A percentile compares a stretch with the other conserved stretches of the same genome.
Evolutionary conservation across 2,329 filamentous ascomycete genomes (phyloP).

Genomic region (Sclerotinia trifoliorum): DNA sequence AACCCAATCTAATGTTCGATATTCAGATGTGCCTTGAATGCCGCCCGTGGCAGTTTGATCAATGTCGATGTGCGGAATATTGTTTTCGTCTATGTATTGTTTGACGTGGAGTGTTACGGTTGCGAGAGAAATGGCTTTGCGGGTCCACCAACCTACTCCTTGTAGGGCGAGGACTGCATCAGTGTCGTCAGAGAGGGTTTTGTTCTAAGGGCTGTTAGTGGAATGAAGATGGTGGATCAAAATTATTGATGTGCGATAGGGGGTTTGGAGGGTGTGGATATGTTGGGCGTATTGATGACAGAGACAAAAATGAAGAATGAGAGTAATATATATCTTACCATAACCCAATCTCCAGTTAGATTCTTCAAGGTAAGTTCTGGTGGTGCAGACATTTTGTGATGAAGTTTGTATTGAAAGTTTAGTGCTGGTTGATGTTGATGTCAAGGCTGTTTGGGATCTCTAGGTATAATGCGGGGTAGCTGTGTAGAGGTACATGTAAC

Average conservation of each 20-base stretch:
- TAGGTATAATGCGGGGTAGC: constrained; percentile 1
- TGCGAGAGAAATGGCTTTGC: constrained; percentile 58
- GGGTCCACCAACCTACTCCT: constrained; percentile 56
- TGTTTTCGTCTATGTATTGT: constrained; percentile 45
- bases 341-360: constrained; percentile 53
- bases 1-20: constrained; percentile 55
- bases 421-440: neutral
- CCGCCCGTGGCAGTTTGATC: constrained; percentile 63
- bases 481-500: neutral
- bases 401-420: neutral
- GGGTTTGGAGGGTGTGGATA: neutral
- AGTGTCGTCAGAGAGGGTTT: constrained; percentile 55
- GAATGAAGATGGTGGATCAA: neutral
- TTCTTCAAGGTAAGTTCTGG: constrained; percentile 51
- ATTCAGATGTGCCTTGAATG: constrained; percentile 58
- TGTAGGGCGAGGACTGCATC: constrained; percentile 59
- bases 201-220: constrained; percentile 49
- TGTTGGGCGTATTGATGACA: neutral
- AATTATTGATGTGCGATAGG: no score
- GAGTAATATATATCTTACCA: constrained; percentile 44
- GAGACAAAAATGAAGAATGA: constrained; percentile 11
- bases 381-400: constrained; percentile 53
- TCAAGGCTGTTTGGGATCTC: neutral
- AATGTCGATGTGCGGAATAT: constrained; percentile 53
- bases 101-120: constrained; percentile 51